These are phyloP conservation scores for Pseudogymnoascus sp. DNA, from an alignment of 2,329 filamentous ascomycete genomes.

Conservation along the genomic window DNA sequence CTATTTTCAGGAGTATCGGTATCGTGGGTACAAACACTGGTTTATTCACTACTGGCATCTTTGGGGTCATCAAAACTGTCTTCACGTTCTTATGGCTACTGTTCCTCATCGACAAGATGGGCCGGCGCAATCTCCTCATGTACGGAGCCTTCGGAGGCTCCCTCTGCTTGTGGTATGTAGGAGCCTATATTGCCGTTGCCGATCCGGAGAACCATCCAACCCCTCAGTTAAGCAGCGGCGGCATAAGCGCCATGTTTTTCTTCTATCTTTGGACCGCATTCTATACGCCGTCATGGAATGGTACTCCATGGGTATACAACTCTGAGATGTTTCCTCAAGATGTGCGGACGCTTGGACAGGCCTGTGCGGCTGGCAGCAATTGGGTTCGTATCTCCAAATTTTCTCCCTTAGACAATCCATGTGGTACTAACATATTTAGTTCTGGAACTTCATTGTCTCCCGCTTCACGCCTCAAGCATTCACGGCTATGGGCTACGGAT, in stretches of 20 bases:
- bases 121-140: constrained; percentile 56
- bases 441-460: constrained; percentile 58
- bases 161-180: constrained; percentile 58
- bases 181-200: constrained; percentile 49
- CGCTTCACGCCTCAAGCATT: constrained; percentile 63
- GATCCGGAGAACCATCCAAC: constrained; percentile 31
- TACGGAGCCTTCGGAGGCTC: constrained; percentile 56
- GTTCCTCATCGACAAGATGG: constrained; percentile 57
- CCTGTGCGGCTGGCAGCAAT: constrained; percentile 62
- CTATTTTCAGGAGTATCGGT: constrained; percentile 58
- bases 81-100: constrained; percentile 63
- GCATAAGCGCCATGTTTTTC: constrained; percentile 59
- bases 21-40: constrained; percentile 47
- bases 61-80: constrained; percentile 66
- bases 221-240: constrained; percentile 35
- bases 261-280: constrained; percentile 68
- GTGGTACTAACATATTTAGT: constrained; percentile 11
- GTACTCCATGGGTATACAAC: constrained; percentile 69
- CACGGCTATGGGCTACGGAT: constrained; percentile 49
- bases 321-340: constrained; percentile 68
- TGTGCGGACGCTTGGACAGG: constrained; percentile 62
- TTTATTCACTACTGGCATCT: constrained; percentile 65
- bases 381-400: constrained; percentile 43
- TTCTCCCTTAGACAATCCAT: background rate
- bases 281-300: constrained; percentile 67